phyloP scores from a whole-genome alignment of 345 rosid genomes.

The Carallia brachiata region DNA sequence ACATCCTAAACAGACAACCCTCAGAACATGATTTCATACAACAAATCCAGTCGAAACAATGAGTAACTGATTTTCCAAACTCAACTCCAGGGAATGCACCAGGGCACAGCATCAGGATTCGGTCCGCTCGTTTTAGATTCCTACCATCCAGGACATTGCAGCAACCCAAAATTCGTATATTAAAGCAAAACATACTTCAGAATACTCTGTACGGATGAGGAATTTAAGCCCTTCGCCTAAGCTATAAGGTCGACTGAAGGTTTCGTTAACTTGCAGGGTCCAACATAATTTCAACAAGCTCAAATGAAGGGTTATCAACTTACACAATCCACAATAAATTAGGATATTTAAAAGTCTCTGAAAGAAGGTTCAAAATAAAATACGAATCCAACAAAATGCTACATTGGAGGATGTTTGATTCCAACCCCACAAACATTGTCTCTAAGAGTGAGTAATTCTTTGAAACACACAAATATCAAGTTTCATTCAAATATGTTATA shows the following conservation, averaged over 20 bases:
- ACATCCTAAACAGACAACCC: neutral
- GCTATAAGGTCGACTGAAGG: too few relatives aligned
- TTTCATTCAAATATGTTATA: constrained; percentile 20
- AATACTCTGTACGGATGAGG: neutral
- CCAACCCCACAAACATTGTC: neutral
- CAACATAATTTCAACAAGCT: neutral
- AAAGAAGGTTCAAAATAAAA: too few relatives aligned
- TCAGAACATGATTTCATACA: constrained; percentile 9
- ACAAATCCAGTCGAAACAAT: neutral
- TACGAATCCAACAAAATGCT: neutral
- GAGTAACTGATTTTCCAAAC: neutral
- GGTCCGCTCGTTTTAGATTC: neutral
- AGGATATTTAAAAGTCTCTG: too few relatives aligned
- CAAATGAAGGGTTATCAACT: too few relatives aligned
- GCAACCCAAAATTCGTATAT: constrained; percentile 9
- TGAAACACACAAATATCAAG: constrained; percentile 33
- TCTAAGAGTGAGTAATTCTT: neutral
- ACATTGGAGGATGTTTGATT: neutral
- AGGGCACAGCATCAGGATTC: neutral
- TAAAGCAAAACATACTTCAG: neutral
- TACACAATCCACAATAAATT: too few relatives aligned
- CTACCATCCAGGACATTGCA: constrained; percentile 14
- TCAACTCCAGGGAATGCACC: neutral
- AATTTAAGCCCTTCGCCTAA: neutral
- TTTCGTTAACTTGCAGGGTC: neutral